A percentile compares a stretch with the other conserved stretches of the same genome.
Evolutionary conservation across 208 protist species (phyloP).

Genomic region (Wallacemonas collosoma): DNA sequence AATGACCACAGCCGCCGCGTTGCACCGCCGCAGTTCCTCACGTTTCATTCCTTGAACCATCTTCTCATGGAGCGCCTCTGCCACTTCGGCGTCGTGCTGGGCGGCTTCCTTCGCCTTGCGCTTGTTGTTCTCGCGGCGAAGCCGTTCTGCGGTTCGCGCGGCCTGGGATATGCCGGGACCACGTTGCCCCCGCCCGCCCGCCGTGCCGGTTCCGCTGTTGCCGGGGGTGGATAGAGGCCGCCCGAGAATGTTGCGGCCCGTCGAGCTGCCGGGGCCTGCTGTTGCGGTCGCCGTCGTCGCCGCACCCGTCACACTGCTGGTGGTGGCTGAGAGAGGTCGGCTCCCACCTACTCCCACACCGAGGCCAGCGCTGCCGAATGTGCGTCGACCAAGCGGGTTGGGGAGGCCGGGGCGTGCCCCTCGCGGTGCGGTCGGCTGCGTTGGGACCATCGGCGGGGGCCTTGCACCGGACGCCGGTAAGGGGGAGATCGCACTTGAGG

Average conservation of each 20-base stretch:
- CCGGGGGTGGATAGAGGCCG: slow-evolving; percentile 25
- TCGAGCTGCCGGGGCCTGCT: slow-evolving; percentile 12
- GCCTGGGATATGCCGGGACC: slow-evolving; percentile 18
- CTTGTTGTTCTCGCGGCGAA: slow-evolving; percentile 21
- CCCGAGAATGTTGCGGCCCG: slow-evolving; percentile 7
- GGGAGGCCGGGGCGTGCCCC: neutral
- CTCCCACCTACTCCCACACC: too few species aligned
- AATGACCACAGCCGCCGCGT: slow-evolving; percentile 60
- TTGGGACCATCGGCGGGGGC: neutral
- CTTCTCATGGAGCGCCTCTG: slow-evolving; percentile 66
- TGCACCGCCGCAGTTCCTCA: slow-evolving; percentile 54
- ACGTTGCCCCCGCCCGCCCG: slow-evolving; percentile 5
- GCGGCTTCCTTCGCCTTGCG: slow-evolving; percentile 57
- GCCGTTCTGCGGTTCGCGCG: slow-evolving; percentile 25
- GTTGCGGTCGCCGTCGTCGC: neutral
- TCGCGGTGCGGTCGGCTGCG: neutral
- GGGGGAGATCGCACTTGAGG: neutral
- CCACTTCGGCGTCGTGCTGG: slow-evolving; percentile 50
- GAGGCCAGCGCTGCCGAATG: slow-evolving; percentile 29
- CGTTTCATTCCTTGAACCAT: slow-evolving; percentile 74
- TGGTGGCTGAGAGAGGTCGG: neutral
- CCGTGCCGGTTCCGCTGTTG: slow-evolving; percentile 13
- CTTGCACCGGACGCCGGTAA: neutral
- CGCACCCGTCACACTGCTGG: neutral
- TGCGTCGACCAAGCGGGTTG: slow-evolving; percentile 54